phyloP scores from a whole-genome alignment of 2,329 filamentous ascomycete genomes.

The Fusarium austroafricanum region DNA sequence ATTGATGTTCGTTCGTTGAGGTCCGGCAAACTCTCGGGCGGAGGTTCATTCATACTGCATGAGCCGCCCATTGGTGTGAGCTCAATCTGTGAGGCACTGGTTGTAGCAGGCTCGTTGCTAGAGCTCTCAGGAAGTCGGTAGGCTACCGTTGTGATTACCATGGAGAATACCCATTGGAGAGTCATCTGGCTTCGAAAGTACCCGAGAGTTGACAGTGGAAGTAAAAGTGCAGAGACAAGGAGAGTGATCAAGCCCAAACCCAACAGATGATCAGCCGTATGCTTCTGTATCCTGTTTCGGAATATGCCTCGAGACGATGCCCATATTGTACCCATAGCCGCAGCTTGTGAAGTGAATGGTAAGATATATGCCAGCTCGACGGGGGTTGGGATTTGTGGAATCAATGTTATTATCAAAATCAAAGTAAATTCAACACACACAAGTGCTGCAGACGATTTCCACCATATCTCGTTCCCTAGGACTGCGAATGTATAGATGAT shows the following conservation, averaged over 20 bases:
- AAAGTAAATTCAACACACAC: background rate
- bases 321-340: background rate
- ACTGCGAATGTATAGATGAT: background rate
- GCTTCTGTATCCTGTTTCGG: background rate
- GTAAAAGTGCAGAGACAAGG: too few species aligned
- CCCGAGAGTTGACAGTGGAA: too few species aligned
- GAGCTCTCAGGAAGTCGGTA: too few species aligned
- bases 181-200: too few species aligned
- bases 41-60: too few species aligned
- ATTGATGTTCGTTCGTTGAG: too few species aligned
- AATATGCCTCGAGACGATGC: background rate
- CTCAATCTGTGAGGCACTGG: too few species aligned
- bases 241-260: background rate
- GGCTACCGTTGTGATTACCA: too few species aligned
- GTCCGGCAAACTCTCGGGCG: too few species aligned
- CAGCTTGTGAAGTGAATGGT: constrained; percentile 1
- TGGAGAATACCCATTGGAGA: too few species aligned
- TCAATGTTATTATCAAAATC: background rate
- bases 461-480: background rate
- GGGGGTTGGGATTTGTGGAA: background rate
- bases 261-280: background rate
- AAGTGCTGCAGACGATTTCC: background rate
- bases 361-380: background rate
- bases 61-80: too few species aligned
- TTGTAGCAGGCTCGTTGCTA: too few species aligned